Evolutionary conservation across 441 rosid species (phyloP), one percentile per base, ranked within the genome.

Genomic region (Aleurites moluccanus): DNA sequence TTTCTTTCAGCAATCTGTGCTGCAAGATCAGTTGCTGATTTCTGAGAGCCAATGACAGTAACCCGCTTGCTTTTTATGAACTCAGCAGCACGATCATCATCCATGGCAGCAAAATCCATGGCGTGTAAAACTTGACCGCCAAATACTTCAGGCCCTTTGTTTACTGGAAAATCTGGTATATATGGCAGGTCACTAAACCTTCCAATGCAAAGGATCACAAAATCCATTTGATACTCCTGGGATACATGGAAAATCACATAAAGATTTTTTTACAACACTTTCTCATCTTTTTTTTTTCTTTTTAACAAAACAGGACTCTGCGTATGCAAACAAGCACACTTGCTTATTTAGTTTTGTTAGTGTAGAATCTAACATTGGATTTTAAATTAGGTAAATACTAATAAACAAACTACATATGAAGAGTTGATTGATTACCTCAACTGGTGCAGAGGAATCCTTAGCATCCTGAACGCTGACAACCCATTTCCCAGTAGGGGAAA

Each of bases 181-280:
- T 78, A 75, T 2, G 84, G 87, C 52, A 86, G n/a, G 68, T 80
- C 88, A 64, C 87, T 81, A 72, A 68, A 86, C 74, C 45, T 80
- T 53, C 88, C 86, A 38, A 81, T 64, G 79, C 90, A 83, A 5
- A 88, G 73, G 10, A 88, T 81, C 68, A 85, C 85, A 64, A 88
- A 86, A 30, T 85, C 87, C 72, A 77, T 75, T 16, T 55, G 59
- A 49, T 78, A 77, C 15, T 71, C 80, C 88, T 87, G 79, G 10
- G 38, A 30, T 4, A 35, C 38, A 35, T 35, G 38, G 38, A 35
- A 35, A 35, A 35, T 35, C 38, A 35, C 38, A n/a, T n/a, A 35
- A 35, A 35, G 38, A 35, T 35, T 30, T 30, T n/a, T 30, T 30
- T 30, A 30, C 33, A 30, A 3, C 33, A n/a, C n/a, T n/a, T 30